A percentile compares a stretch with the other conserved stretches of the same genome.
Evolutionary conservation across 345 rosid genomes (phyloP).

Genomic region (Populus davidiana): DNA sequence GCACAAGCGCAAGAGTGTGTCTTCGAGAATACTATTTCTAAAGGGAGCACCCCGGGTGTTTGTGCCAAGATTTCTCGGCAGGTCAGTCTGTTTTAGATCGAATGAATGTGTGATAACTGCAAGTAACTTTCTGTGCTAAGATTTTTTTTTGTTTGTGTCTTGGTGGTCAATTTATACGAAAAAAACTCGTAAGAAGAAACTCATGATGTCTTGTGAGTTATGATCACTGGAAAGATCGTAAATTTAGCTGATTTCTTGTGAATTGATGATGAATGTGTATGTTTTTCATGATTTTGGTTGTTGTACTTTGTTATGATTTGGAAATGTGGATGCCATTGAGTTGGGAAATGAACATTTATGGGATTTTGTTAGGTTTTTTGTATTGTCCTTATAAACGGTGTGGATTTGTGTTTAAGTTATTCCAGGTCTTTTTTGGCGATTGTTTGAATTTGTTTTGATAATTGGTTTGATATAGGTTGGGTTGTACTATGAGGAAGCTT

Average conservation of each 20-base stretch:
- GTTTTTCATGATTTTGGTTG: background rate
- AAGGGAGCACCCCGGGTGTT: slow-evolving; percentile 96
- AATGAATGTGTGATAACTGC: background rate
- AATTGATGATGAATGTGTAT: background rate
- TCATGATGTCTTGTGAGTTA: background rate
- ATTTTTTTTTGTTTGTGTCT: background rate
- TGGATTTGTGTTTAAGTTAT: background rate
- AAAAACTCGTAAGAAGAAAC: background rate
- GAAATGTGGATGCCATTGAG: background rate
- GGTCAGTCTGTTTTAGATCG: slow-evolving; percentile 38
- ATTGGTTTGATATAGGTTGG: slow-evolving; percentile 58
- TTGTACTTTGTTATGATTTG: background rate
- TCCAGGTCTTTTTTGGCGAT: background rate
- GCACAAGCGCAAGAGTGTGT: slow-evolving; percentile 99
- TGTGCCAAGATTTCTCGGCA: slow-evolving; percentile 90
- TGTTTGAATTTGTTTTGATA: background rate
- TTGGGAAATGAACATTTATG: background rate
- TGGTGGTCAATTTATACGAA: background rate
- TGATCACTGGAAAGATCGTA: background rate
- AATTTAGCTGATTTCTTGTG: background rate
- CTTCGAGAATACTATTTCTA: slow-evolving; percentile 89
- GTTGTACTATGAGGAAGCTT: slow-evolving; percentile 88
- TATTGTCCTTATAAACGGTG: background rate
- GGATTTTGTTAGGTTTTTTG: background rate
- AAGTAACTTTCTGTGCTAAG: background rate